These are phyloP conservation scores for Trichophyton verrucosum DNA, from an alignment of 2,329 filamentous ascomycete species.

Conservation along the genomic window DNA sequence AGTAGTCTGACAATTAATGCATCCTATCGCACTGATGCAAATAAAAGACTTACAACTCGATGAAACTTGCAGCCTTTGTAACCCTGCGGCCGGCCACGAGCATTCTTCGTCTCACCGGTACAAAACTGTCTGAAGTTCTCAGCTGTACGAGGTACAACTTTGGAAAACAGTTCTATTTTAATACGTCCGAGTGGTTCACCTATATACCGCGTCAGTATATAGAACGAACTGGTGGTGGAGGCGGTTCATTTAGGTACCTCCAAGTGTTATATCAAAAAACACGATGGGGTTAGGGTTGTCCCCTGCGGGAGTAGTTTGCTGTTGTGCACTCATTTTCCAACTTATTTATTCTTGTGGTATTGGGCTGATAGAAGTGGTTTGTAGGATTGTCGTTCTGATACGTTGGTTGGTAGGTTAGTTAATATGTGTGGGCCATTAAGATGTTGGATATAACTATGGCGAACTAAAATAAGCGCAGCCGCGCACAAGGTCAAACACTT, in stretches of 20 bases:
- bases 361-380: not conserved
- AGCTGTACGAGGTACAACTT: conserved; percentile 73
- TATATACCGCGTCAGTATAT: conserved; percentile 24
- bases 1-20: not conserved
- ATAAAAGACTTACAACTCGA: conserved; percentile 56
- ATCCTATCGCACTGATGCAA: too few species aligned
- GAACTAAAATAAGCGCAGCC: not conserved
- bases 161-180: conserved; percentile 79
- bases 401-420: too few species aligned
- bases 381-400: not conserved
- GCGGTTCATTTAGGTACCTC: conserved; percentile 24
- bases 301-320: not conserved
- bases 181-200: conserved; percentile 77
- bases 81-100: conserved; percentile 65
- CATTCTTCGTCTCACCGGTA: conserved; percentile 79
- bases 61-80: conserved; percentile 95
- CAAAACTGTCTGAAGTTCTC: conserved; percentile 98
- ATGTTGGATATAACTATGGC: not conserved
- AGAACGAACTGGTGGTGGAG: not conserved
- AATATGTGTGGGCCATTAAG: not conserved
- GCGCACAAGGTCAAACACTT: not conserved
- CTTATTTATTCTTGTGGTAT: not conserved
- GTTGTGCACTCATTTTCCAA: not conserved
- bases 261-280: conserved; percentile 39
- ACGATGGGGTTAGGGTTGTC: conserved; percentile 27